phyloP scores from a whole-genome alignment of 2,329 filamentous ascomycete genomes.

The Davidsoniella eucalypti region DNA sequence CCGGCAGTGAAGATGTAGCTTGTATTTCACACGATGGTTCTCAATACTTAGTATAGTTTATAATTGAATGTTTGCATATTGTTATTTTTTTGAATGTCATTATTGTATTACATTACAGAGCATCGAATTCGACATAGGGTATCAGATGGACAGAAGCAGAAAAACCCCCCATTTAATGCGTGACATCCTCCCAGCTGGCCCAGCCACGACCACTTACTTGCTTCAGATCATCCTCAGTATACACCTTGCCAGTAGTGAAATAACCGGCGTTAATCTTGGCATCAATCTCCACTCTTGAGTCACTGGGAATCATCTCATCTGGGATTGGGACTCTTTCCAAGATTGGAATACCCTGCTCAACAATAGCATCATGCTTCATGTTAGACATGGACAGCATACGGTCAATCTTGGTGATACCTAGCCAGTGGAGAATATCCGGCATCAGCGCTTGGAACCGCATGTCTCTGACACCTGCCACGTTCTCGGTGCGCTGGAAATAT shows the following conservation, averaged over 20 bases:
- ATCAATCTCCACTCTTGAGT: conserved; percentile 95
- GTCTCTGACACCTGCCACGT: conserved; percentile 88
- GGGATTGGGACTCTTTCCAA: conserved; percentile 12
- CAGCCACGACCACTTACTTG: conserved; percentile 80
- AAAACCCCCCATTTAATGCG: conserved; percentile 3
- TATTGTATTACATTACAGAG: too few relatives aligned
- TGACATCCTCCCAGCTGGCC: conserved; percentile 37
- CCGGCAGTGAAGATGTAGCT: too few relatives aligned
- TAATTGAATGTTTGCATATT: too few relatives aligned
- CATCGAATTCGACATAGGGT: too few relatives aligned
- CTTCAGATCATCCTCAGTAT: conserved; percentile 71
- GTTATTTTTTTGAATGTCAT: too few relatives aligned
- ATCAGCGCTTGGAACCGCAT: conserved; percentile 98
- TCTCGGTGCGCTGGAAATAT: conserved; percentile 95
- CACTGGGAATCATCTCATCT: conserved; percentile 66
- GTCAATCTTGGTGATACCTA: conserved; percentile 97
- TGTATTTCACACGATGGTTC: too few relatives aligned
- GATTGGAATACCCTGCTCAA: conserved; percentile 44
- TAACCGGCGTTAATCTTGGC: conserved; percentile 87
- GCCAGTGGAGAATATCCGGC: conserved; percentile 95
- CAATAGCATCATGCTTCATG: conserved; percentile 85
- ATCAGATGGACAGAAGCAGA: too few relatives aligned
- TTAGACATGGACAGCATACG: conserved; percentile 88
- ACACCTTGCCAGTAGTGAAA: conserved; percentile 76
- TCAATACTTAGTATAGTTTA: too few relatives aligned